phyloP scores from a whole-genome alignment of 1,284 basidiomycete genomes.

The Clitocybe nebularis region DNA sequence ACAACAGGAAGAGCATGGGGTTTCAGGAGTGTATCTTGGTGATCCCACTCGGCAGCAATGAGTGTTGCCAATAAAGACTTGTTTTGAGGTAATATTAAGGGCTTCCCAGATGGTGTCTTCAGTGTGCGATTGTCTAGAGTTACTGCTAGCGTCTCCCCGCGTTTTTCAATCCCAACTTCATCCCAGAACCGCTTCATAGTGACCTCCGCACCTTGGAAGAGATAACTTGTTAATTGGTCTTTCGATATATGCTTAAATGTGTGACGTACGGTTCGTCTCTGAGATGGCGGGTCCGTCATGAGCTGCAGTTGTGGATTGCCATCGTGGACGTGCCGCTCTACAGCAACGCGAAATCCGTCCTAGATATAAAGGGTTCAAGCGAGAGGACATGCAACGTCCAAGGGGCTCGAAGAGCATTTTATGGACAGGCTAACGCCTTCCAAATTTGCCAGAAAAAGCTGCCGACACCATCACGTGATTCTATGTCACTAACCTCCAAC shows the following conservation, averaged over 20 bases:
- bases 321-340: slow-evolving; percentile 15
- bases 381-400: slow-evolving; percentile 12
- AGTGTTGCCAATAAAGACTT: slow-evolving; percentile 77
- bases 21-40: slow-evolving; percentile 83
- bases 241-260: no score
- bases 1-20: slow-evolving; percentile 92
- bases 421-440: slow-evolving; percentile 1
- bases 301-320: slow-evolving; percentile 24
- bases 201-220: slow-evolving; percentile 70
- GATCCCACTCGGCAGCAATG: slow-evolving; percentile 95
- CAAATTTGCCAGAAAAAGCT: slow-evolving; percentile 9
- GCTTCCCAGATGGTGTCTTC: slow-evolving; percentile 83
- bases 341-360: slow-evolving; percentile 5
- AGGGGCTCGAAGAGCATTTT: slow-evolving; percentile 17
- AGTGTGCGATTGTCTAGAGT: slow-evolving; percentile 84
- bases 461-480: slow-evolving; percentile 18
- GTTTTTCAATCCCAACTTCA: slow-evolving; percentile 67
- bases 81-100: slow-evolving; percentile 67
- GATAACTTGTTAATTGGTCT: slow-evolving; percentile 1
- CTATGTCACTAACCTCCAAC: not conserved
- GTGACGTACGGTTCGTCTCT: slow-evolving; percentile 53
- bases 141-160: slow-evolving; percentile 58
- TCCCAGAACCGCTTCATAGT: slow-evolving; percentile 92
- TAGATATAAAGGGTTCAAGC: slow-evolving; percentile 9
- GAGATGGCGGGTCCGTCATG: slow-evolving; percentile 43